Evolutionary conservation across 1,139 yeast genomes (phyloP), one percentile per base, ranked within the genome.

Genomic region (Yamadazyma songkhlaensis): DNA sequence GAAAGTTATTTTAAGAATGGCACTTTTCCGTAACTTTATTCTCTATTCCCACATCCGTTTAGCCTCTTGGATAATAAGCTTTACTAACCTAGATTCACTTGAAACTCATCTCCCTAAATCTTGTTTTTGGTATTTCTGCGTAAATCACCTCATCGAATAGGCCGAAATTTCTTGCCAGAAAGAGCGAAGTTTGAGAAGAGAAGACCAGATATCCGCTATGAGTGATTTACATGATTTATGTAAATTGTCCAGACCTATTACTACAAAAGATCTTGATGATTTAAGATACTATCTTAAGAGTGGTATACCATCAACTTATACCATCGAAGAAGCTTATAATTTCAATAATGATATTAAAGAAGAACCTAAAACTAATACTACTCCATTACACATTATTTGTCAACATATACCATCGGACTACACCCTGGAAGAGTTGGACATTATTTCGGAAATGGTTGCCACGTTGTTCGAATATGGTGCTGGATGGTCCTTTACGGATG

Each of bases 271-370:
- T 49, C 41, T 80, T 5, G 61, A 52, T 0, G 60, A 66, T 8
- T 59, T 87, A 33, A 64, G 63, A 28, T 57, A 51, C 32, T 74
- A 67, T 44, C 60, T 87, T 42, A 63, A 69, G 36, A 67, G 68
- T 27, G 95, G 94, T 1, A 77, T 86, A 9, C 94, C 95, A 2
- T 78, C 95, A 1, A 87, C 95, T 0, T 84, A 86, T 44, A 86
- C 95, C 2, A 61, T 83, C 8, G 92, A 85, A 57, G 95, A 87
- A 54, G 86, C 82, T 3, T 72, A 75, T 35, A 77, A 77, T 37
- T 81, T 60, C 50, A 77, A 67, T 38, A 61, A 72, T 39, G 51
- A 53, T 42, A 58, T 66, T 34, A 66, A 62, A 28, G 70, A 64
- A 17, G 64, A 69, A 10, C 59, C 61, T 4, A 62, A 76, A 0